Evolutionary conservation across 1,139 yeast species (phyloP).

Genomic region (Pichia sp.): DNA sequence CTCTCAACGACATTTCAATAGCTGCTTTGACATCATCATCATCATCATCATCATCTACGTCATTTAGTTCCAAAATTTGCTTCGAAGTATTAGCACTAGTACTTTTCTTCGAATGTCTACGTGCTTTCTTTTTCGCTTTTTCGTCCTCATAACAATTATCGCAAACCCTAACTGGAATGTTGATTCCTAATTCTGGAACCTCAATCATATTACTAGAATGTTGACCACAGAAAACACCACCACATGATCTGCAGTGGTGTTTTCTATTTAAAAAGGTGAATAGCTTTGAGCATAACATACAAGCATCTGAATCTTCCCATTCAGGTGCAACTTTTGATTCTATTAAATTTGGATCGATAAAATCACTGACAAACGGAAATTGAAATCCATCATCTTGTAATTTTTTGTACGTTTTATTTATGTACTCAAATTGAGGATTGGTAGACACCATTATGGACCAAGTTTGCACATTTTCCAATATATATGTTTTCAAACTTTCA

Average conservation of each 20-base stretch:
- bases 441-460: slow-evolving; percentile 73
- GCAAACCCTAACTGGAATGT: slow-evolving; percentile 87
- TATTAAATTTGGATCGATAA: slow-evolving; percentile 44
- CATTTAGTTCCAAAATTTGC: background rate
- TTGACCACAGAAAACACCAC: slow-evolving; percentile 84
- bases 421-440: slow-evolving; percentile 60
- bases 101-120: slow-evolving; percentile 8
- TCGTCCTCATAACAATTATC: slow-evolving; percentile 64
- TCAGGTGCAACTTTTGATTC: slow-evolving; percentile 95
- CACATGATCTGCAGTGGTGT: slow-evolving; percentile 96
- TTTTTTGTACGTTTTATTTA: slow-evolving; percentile 51
- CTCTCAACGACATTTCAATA: slow-evolving; percentile 59
- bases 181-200: slow-evolving; percentile 78
- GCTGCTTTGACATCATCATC: slow-evolving; percentile 79
- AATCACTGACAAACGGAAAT: slow-evolving; percentile 48
- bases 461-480: slow-evolving; percentile 60
- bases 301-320: slow-evolving; percentile 93
- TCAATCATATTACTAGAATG: slow-evolving; percentile 69
- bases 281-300: slow-evolving; percentile 85
- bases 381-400: slow-evolving; percentile 55
- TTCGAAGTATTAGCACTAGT: no score
- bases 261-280: slow-evolving; percentile 82
- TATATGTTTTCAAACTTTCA: slow-evolving; percentile 47
- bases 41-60: slow-evolving; percentile 35
- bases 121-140: slow-evolving; percentile 19